Conservation (phyloP, 345 rosid genomes). For the Raphanus sativus region DNA sequence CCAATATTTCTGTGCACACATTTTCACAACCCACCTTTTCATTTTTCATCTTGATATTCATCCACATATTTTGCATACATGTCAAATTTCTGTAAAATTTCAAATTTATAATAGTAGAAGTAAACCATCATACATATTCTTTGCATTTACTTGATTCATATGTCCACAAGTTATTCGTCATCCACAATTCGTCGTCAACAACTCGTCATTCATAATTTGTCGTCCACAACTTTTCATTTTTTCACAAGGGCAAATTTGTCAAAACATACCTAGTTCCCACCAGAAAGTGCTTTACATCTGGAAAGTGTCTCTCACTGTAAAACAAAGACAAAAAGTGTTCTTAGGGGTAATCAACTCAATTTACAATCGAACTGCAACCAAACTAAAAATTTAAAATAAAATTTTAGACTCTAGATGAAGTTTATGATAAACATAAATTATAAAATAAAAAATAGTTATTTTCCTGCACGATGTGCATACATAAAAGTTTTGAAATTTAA, state of each 20-base stretch:
- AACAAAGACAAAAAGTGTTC: neutral
- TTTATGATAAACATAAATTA: too few species aligned
- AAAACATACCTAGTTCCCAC: neutral
- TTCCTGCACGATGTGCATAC: too few species aligned
- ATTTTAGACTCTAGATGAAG: too few species aligned
- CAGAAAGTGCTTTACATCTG: neutral
- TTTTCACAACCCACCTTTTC: too few species aligned
- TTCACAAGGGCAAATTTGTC: neutral
- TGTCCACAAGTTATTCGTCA: neutral
- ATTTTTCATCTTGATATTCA: too few species aligned
- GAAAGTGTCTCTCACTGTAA: neutral
- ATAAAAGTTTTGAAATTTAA: too few species aligned
- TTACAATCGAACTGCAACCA: too few species aligned
- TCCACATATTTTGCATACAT: neutral
- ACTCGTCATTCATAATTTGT: too few species aligned
- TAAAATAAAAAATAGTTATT: too few species aligned
- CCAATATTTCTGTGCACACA: too few species aligned
- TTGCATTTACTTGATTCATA: neutral
- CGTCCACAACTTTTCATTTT: too few species aligned
- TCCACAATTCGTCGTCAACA: neutral
- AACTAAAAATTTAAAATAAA: too few species aligned
- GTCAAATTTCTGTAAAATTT: neutral
- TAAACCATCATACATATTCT: neutral
- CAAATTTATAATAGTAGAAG: neutral
- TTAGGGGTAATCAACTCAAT: neutral